Percentiles rank a stretch among this genome's conserved stretches.
phyloP scores from a whole-genome alignment of 306 rosid genomes.

The Cucumis melo region DNA sequence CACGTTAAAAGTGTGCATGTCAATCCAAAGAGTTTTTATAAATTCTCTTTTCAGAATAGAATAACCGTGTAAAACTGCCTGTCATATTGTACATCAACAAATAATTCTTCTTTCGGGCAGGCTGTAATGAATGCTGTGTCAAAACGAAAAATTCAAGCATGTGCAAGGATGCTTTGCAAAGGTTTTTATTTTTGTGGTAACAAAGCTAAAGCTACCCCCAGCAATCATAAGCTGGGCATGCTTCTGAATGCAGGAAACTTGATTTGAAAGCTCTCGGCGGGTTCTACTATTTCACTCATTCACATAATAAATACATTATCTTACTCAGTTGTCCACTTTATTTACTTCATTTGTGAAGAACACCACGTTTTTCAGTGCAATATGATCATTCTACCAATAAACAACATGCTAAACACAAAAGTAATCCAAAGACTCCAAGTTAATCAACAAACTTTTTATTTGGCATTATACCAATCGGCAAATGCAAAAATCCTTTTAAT shows the following conservation, averaged over 20 bases:
- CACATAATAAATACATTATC: background rate
- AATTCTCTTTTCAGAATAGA: background rate
- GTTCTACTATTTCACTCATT: background rate
- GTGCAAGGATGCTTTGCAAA: slow-evolving; percentile 1
- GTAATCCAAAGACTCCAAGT: background rate
- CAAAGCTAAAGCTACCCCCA: background rate
- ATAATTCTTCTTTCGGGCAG: background rate
- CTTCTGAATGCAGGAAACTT: slow-evolving; percentile 2
- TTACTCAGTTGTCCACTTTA: background rate
- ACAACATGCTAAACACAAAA: background rate
- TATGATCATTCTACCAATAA: background rate
- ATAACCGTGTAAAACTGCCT: background rate
- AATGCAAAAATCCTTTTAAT: background rate
- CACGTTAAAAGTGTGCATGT: too few species aligned
- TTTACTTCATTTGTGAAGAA: slow-evolving; percentile 7
- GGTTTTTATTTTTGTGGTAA: background rate
- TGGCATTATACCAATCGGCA: background rate
- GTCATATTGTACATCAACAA: background rate
- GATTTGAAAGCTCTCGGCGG: background rate
- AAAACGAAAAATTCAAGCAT: background rate
- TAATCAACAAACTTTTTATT: background rate
- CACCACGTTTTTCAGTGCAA: background rate
- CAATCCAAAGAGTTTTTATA: background rate
- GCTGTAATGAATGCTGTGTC: background rate
- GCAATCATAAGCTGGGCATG: background rate